Evolutionary conservation across 1,139 yeast species (phyloP).

Genomic region (Casaregolazyma lundiana): DNA sequence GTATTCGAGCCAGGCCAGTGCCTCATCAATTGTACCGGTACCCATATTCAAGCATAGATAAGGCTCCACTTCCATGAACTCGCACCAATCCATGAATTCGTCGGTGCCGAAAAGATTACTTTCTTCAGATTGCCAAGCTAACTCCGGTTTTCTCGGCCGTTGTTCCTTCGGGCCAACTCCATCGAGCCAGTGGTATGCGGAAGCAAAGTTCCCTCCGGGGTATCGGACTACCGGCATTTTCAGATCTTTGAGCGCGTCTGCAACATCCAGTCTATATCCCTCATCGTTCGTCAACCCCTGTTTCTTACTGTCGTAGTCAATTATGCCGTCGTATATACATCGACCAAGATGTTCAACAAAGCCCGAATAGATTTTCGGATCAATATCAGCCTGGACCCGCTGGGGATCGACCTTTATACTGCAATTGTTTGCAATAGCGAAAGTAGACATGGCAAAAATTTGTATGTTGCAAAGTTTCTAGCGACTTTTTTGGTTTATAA

Average conservation of each 20-base stretch:
- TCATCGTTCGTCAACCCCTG: slow-evolving; percentile 25
- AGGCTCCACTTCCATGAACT: slow-evolving; percentile 31
- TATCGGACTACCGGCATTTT: slow-evolving; percentile 36
- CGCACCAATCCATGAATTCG: slow-evolving; percentile 36
- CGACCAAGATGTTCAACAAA: slow-evolving; percentile 37
- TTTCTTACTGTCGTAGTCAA: slow-evolving; percentile 28
- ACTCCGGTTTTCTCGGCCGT: slow-evolving; percentile 34
- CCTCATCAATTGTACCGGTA: slow-evolving; percentile 37
- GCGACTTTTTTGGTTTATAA: not conserved
- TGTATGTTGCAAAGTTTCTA: too few species aligned
- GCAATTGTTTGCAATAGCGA: not conserved
- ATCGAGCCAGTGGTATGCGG: slow-evolving; percentile 36
- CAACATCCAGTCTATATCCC: slow-evolving; percentile 33
- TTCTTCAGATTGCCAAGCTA: slow-evolving; percentile 36
- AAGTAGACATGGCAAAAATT: not conserved
- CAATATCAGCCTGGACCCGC: slow-evolving; percentile 26
- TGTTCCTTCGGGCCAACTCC: slow-evolving; percentile 34
- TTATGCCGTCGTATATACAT: slow-evolving; percentile 37
- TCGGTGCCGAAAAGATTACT: slow-evolving; percentile 35
- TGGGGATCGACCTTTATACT: slow-evolving; percentile 23
- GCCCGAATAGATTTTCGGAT: slow-evolving; percentile 33
- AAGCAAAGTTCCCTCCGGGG: slow-evolving; percentile 38
- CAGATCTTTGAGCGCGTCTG: slow-evolving; percentile 31
- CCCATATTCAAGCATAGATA: slow-evolving; percentile 37
- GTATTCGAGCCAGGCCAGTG: slow-evolving; percentile 36